Evolutionary conservation across 2,329 filamentous ascomycete genomes (phyloP), one percentile per base, ranked within the genome.

Genomic region (Venturia aucupariae): DNA sequence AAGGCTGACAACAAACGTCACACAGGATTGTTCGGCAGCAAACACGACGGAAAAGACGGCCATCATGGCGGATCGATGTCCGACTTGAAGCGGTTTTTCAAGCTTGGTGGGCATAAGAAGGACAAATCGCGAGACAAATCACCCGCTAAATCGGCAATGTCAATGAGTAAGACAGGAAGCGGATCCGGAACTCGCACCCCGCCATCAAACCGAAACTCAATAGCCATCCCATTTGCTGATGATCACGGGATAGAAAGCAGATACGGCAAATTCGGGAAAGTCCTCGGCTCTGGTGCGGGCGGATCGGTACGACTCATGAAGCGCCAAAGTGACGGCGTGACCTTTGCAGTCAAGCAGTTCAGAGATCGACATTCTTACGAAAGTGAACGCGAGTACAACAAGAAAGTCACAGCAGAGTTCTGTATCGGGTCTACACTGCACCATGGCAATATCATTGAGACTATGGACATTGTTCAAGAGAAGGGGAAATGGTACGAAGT

Each of bases 321-420:
- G 79, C 86, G 94, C 67, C 93, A 87, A 71, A 92, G 90, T 67
- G 94, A 99, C 72, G 89, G 89, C 32, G 91, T 90, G 7, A 94
- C 95, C 0, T 99, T 99, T 75, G 94, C 94, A 0, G 94, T 97
- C 63, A 99, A 99, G 76, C 93, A 99, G 73, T 99, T 99, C 77
- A 83, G 94, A 63, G 87, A 93, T 64, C 86, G 91, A 41, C 93
- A 99, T 76, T 87, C 89, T 0, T 96, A 97, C 76, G 94, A 99
- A 76, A 90, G 88, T 1, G 90, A 97, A 73, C 91, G 90, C 71
- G 94, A 97, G 69, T 99, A 99, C 72, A 90, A 92, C 69, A 99
- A 99, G 77, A 99, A 99, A 75, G 86, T 99, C 59, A 99, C 94
- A 0, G 93, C 94, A 2, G 94, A 99, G 73, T 99, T 99, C 75